Evolutionary conservation across 495 filamentous ascomycete species (phyloP), one percentile per base, ranked within the genome.

Genomic region (Pyrenula aspistea): DNA sequence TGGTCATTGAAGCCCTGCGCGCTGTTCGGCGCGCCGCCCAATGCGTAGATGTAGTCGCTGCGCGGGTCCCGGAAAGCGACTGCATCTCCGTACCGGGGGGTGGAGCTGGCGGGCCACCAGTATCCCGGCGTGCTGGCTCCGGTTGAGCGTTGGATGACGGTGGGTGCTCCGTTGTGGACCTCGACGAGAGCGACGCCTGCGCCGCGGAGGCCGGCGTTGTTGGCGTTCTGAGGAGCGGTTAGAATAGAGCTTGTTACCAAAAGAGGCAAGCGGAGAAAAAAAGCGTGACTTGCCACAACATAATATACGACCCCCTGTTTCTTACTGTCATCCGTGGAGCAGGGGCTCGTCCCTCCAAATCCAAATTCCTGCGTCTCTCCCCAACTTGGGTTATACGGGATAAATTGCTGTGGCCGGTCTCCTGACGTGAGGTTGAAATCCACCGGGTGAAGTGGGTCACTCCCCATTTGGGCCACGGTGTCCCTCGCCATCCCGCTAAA

Each of bases 401-500:
- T 53, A 25, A 72, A 67, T 54, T 68, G 66, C 25, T 56, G 42
- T 72, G 68, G 0, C 58, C 25, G 51, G 67, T 72, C 20, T 70
- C 56, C 23, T 67, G 53, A 8, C 10, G 67, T 24, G 24, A 68
- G 65, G 0, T 64, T 53, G 2, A 69, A 64, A 12, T 54, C 31
- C 31, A 42, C 31, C 31, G 31, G 31, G 15, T 42, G 59, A 8
- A 72, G 58, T 1, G 67, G 65, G 25, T 72, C 61, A 11, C 63
- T 60, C 0, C 67, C 67, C 48, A 67, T 57, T 12, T 57, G 24
- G 12, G 68, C 64, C 10, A 71, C 31, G 0, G 68, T 55, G 24
- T 70, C 63, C 3, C 70, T 62, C 1, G 70, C 70, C 64, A 71
- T 67, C 54, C 70, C 70, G 50, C 71, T 62, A 31, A 73, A 70